Evolutionary conservation across 1,139 yeast species (phyloP), one percentile per base, ranked within the genome.

Genomic region (Yarrowia galli): DNA sequence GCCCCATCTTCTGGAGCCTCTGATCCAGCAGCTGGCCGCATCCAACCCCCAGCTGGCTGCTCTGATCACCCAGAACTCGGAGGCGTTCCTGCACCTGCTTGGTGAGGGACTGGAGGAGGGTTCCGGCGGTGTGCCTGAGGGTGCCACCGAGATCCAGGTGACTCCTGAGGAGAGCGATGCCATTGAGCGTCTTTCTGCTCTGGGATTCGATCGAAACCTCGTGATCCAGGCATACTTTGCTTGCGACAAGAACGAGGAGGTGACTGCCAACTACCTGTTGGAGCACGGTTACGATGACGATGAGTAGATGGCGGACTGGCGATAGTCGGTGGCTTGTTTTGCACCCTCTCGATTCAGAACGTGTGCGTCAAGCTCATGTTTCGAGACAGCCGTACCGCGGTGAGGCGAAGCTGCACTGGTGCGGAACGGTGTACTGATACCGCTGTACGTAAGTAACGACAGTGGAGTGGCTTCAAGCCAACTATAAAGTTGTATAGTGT

Each of bases 151-250:
- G 72, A 82, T 91, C 71, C 84, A 85, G 72, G 82, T 95, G 69
- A 86, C 97, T 7, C 88, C 86, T 69, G 96, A 89, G 74, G 99
- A 95, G 77, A 89, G 89, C 76, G 91, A 84, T 70, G 97, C 99
- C 28, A 91, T 95, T 71, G 84, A 85, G 72, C 86, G 99, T 76
- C 83, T 95, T 72, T 89, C 96, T 77, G 98, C 90, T 76, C 84
- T 95, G 72, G 99, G 99, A 0, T 95, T 95, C 76, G 97, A 91
- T 72, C 86, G 97, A 73, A 85, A 88, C 74, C 81, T 90, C 71
- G 99, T 91, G 65, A 87, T 93, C 70, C 98, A 93, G 81, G 97
- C 96, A 45, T 96, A 92, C 80, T 89, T 96, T 84, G 99, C 98
- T 60, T 95, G 99, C 79, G 99, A 96, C 76, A 95, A 93, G 82